Percentiles rank a stretch among this genome's conserved stretches.
These are phyloP conservation scores for Iris macrosiphon DNA, from an alignment of 106 monocot species.

Conservation along the genomic window DNA sequence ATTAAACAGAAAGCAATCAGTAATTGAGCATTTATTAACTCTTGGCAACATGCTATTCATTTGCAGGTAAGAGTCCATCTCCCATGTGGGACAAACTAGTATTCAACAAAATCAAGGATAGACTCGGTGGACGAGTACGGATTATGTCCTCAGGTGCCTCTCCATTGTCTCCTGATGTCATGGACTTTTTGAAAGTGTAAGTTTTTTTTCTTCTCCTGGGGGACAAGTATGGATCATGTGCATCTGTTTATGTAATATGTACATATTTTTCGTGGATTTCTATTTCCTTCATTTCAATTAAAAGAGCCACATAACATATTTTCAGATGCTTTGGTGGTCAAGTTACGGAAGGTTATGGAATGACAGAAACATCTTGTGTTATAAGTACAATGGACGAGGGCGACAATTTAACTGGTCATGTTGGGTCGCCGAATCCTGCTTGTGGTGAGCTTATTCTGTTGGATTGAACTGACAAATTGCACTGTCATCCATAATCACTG, in stretches of 20 bases:
- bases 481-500: too few species aligned
- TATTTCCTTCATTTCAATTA: background rate
- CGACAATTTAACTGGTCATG: constrained; percentile 81
- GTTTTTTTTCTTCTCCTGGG: too few species aligned
- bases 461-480: too few species aligned
- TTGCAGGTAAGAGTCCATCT: constrained; percentile 71
- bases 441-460: constrained; percentile 55
- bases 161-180: constrained; percentile 84
- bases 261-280: background rate
- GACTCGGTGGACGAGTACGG: constrained; percentile 84
- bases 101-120: constrained; percentile 92
- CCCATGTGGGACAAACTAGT: constrained; percentile 94
- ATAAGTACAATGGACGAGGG: constrained; percentile 60
- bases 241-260: background rate
- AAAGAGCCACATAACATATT: background rate
- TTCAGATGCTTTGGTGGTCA: constrained; percentile 84
- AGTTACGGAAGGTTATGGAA: constrained; percentile 94
- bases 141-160: constrained; percentile 92
- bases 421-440: constrained; percentile 87
- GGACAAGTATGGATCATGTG: too few species aligned
- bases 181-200: constrained; percentile 93
- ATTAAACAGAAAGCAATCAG: too few species aligned
- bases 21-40: too few species aligned
- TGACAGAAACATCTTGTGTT: constrained; percentile 96
- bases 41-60: background rate